A percentile compares a stretch with the other conserved stretches of the same genome.
Evolutionary conservation across 371 early-diverging fungal genomes (phyloP).

Genomic region (Apophysomyces trapeziformis): DNA sequence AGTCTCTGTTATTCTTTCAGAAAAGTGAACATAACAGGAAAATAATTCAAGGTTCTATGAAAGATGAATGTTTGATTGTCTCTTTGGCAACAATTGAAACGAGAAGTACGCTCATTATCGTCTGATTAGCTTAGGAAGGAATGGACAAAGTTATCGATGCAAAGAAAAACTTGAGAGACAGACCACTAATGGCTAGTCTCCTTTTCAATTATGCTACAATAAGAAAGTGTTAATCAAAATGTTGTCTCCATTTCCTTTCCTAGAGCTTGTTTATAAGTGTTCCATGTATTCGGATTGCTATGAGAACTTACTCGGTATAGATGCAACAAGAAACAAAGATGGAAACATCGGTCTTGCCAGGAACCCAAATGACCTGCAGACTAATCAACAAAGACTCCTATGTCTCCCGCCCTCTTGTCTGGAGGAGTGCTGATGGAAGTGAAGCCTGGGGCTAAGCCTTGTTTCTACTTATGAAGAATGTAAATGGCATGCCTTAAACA

Average conservation of each 20-base stretch:
- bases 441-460: no score
- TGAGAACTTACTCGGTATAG: no score
- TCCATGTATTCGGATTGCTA: no score
- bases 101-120: background rate
- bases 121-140: conserved; percentile 2
- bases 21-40: background rate
- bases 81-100: background rate
- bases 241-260: background rate
- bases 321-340: no score
- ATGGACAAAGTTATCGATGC: background rate
- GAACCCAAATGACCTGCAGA: no score
- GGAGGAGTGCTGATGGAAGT: no score
- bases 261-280: background rate
- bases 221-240: background rate
- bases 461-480: no score
- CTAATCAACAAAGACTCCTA: no score
- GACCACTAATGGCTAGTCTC: background rate
- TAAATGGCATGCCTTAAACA: no score
- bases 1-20: no score
- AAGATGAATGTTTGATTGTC: background rate
- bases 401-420: no score
- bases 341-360: no score
- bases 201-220: background rate
- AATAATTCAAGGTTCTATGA: background rate
- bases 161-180: background rate